Evolutionary conservation across 495 filamentous ascomycete genomes (phyloP).

Genomic region (Polyplosphaeria fusca): DNA sequence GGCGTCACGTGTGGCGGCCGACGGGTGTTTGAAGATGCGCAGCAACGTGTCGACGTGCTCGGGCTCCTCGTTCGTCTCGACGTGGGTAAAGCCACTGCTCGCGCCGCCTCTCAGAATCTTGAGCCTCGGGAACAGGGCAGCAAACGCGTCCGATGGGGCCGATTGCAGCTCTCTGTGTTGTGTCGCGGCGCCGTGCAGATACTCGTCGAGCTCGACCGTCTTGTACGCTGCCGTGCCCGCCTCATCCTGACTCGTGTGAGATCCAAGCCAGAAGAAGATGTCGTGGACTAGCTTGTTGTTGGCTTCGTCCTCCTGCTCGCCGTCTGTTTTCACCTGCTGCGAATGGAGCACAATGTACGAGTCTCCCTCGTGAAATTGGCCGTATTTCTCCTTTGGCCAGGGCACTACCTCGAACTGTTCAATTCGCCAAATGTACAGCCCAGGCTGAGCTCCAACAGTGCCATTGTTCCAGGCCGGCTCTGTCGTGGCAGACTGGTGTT

Average conservation of each 20-base stretch:
- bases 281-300: constrained; percentile 52
- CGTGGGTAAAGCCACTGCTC: constrained; percentile 57
- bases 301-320: constrained; percentile 38
- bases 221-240: constrained; percentile 64
- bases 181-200: constrained; percentile 55
- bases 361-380: constrained; percentile 61
- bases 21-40: constrained; percentile 54
- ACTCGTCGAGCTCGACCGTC: constrained; percentile 64
- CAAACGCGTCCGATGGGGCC: constrained; percentile 55
- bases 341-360: constrained; percentile 61
- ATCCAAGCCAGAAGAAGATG: constrained; percentile 61
- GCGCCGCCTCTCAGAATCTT: constrained; percentile 57
- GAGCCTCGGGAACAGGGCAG: constrained; percentile 54
- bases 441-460: constrained; percentile 45
- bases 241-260: constrained; percentile 60
- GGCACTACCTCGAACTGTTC: constrained; percentile 59
- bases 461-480: constrained; percentile 62
- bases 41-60: constrained; percentile 49
- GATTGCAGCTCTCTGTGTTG: constrained; percentile 59
- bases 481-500: constrained; percentile 57
- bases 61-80: constrained; percentile 45
- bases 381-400: constrained; percentile 53
- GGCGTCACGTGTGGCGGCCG: constrained; percentile 43
- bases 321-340: constrained; percentile 42
- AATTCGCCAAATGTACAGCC: constrained; percentile 59